These are phyloP conservation scores for Phytophthora palmivora DNA, from an alignment of 352 stramenopile species.

Conservation along the genomic window DNA sequence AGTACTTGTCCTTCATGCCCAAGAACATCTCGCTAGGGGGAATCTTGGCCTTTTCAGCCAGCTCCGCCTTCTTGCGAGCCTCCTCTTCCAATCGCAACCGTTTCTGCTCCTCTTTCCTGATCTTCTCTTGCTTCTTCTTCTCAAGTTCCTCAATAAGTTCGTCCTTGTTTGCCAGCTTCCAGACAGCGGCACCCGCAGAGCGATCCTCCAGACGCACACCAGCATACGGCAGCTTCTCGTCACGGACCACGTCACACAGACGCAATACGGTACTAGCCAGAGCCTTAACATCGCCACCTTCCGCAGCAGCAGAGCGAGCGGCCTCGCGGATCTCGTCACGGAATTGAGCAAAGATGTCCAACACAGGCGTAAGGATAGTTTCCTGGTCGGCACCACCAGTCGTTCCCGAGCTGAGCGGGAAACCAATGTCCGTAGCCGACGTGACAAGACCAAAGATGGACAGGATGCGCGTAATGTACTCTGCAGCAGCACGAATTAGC, in stretches of 20 bases:
- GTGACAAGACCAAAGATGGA: constrained; percentile 84
- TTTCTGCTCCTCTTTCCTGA: constrained; percentile 85
- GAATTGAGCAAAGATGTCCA: constrained; percentile 93
- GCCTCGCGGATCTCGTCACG: constrained; percentile 83
- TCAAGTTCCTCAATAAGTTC: constrained; percentile 83
- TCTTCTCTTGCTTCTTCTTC: constrained; percentile 81
- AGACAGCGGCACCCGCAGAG: constrained; percentile 69
- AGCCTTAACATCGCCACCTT: constrained; percentile 52
- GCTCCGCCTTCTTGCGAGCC: constrained; percentile 78
- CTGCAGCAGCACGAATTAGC: constrained; percentile 78
- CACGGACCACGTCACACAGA: constrained; percentile 89
- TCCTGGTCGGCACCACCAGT: constrained; percentile 71
- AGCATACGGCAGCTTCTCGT: constrained; percentile 88
- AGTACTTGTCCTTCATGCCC: constrained; percentile 88
- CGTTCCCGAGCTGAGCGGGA: constrained; percentile 59
- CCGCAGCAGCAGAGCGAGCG: constrained; percentile 57
- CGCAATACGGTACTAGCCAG: constrained; percentile 77
- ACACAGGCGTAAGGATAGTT: constrained; percentile 80
- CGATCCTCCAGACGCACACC: constrained; percentile 92
- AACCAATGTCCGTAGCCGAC: constrained; percentile 80
- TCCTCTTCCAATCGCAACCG: constrained; percentile 74
- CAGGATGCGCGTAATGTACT: constrained; percentile 92
- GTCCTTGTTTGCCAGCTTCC: constrained; percentile 93
- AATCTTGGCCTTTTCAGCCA: constrained; percentile 91
- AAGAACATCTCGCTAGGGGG: constrained; percentile 94